Conservation (phyloP, 2,329 filamentous ascomycete species). For the Aspergillus udagawae region DNA sequence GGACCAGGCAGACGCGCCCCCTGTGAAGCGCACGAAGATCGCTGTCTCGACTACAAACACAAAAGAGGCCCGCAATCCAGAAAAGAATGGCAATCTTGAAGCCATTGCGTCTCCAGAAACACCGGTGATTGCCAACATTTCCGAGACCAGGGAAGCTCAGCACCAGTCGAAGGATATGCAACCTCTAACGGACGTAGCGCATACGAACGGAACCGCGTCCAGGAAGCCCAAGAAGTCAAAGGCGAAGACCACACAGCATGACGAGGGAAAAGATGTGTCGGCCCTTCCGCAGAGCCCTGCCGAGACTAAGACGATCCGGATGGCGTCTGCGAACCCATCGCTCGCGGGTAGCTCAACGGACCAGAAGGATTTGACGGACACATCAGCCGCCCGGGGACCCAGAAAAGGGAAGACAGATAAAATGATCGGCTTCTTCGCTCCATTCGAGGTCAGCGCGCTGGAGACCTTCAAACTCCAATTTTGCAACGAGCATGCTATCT, state of each 20-base stretch:
- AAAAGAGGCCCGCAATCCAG: slow-evolving; percentile 9
- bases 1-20: slow-evolving; percentile 9
- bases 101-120: neutral
- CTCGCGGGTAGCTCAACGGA: neutral
- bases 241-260: neutral
- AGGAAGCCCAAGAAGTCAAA: neutral
- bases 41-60: slow-evolving; percentile 11
- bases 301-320: neutral
- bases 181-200: neutral
- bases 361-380: neutral
- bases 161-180: neutral
- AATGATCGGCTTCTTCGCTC: slow-evolving; percentile 27
- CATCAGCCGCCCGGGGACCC: neutral
- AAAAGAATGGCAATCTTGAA: neutral
- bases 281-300: neutral
- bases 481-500: slow-evolving; percentile 26
- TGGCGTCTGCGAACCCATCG: neutral
- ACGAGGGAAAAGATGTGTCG: neutral
- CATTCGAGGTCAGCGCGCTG: slow-evolving; percentile 27
- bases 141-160: neutral
- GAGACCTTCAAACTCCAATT: slow-evolving; percentile 33
- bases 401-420: slow-evolving; percentile 7
- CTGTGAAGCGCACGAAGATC: slow-evolving; percentile 26
- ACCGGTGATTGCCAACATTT: neutral
- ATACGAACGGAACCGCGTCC: neutral